Base-by-base conservation (phyloP, 139 green algal genomes). In the Chlamydomonas incerta region DNA sequence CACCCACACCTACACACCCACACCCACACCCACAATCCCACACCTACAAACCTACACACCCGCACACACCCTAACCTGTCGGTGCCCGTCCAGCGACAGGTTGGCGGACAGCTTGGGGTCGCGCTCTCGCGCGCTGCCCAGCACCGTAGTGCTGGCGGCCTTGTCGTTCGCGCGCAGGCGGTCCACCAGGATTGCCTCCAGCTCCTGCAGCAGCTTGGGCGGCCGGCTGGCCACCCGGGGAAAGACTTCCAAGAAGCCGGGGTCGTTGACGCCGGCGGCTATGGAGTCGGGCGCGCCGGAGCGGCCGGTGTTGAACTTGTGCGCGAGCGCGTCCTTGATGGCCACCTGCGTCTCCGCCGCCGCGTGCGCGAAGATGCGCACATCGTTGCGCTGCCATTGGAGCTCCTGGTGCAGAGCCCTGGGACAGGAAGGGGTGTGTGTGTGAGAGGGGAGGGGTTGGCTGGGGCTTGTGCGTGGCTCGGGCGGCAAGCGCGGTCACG, bases 101-200 rank as follows among this genome's bases (percentile, higher is more conserved):
- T 93, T 93, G n/a, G 88, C 82, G n/a, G 90, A 79, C 55, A 92
- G 57, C 34, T 84, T 80, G 15, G 90, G 82, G 74, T 93, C 88
- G 3, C 88, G 72, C 24, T 91, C 88, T 66, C 86, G 82, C 13
- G 88, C 47, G 34, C 74, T 35, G 31, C 66, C 80, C 83, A 91
- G 58, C 31, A 55, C 33, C 33, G 29, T 37, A 47, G 79, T 28
- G 55, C 63, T 79, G 34, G 88, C 55, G 35, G 86, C 20, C 73
- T 88, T 90, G 86, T 88, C 76, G 29, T 90, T 85, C 34, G 65
- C 65, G 13, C 79, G 46, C 83, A 89, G 15, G 14, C 79, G 71
- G 88, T 91, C 88, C 28, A 93, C 72, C 57, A 93, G 74, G 31
- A 90, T 72, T 21, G 88, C 74, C 37, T 93, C 90, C 29, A 93